Base-by-base conservation (phyloP, 805 yeast genomes). In the Metschnikowia proteae region DNA sequence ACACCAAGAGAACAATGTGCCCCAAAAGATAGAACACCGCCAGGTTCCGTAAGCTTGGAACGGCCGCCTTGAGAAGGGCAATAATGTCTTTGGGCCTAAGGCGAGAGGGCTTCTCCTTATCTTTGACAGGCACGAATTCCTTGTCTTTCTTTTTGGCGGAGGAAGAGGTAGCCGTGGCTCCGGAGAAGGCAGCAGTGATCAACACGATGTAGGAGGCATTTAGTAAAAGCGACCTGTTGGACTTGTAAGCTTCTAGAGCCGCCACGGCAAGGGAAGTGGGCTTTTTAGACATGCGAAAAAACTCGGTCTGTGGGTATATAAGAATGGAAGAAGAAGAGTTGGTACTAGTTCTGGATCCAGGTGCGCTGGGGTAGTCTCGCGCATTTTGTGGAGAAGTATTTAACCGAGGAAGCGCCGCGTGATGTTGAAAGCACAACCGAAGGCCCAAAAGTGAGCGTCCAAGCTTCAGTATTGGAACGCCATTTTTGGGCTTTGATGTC, bases 1-100 rank as follows among this genome's bases (percentile, higher is more conserved):
- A 54, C 3, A 86, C 75, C 39, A 91, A 71, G 26, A 88, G 70
- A 0, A 72, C 60, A 5, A 88, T 66, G 64, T 88, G 92, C 0
- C 78, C 55, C 0, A 63, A 50, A 33, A 87, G 70, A 48, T 67
- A 66, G 6, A 55, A 34, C 11, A 70, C 62, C 5, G 74, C 63
- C 10, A 63, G 53, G 52, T 69, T 64, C 5, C 48, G 51, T 13
- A 54, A 45, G 3, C 58, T 51, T 2, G 78, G 78, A 5, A 71
- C 54, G 3, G 75, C 72, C 5, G 75, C 61, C 41, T 59, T 61
- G 31, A 63, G 54, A n/a, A 73, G 55, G 25, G 70, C 47, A 30
- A 51, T 30, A 27, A 66, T 60, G 3, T 74, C 62, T n/a, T 61
- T 65, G 38, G 59, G 60, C 4, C 69, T 53, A 6, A 73, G 46